A percentile compares a stretch with the other conserved stretches of the same genome.
Evolutionary conservation across 2,329 filamentous ascomycete species (phyloP).

Genomic region (Cladosporium halotolerans): DNA sequence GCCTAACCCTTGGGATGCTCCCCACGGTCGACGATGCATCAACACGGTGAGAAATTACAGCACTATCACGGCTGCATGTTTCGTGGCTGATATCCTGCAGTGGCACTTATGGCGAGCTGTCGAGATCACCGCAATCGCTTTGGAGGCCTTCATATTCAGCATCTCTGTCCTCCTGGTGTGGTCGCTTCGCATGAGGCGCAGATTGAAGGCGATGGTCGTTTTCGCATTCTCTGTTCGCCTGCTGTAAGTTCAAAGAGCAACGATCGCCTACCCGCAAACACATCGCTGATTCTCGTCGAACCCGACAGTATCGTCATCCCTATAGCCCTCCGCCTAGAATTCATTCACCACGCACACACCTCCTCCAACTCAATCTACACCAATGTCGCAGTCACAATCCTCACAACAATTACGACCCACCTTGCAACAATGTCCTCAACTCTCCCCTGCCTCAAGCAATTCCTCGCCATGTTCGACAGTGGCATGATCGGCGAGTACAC

Average conservation of each 20-base stretch:
- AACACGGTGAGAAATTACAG: slow-evolving; percentile 4
- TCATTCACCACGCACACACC: neutral
- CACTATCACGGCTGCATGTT: neutral
- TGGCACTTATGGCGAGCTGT: slow-evolving; percentile 17
- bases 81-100: neutral
- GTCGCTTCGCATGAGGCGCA: slow-evolving; percentile 22
- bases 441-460: slow-evolving; percentile 25
- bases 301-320: neutral
- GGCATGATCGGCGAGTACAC: slow-evolving; percentile 9
- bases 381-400: slow-evolving; percentile 17
- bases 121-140: slow-evolving; percentile 14
- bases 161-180: slow-evolving; percentile 21
- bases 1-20: slow-evolving; percentile 20
- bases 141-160: slow-evolving; percentile 20
- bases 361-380: slow-evolving; percentile 9
- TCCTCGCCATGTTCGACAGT: slow-evolving; percentile 21
- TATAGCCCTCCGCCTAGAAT: slow-evolving; percentile 1
- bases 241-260: slow-evolving; percentile 11
- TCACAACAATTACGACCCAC: slow-evolving; percentile 22
- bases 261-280: neutral
- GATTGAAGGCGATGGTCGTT: slow-evolving; percentile 19
- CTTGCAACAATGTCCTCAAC: slow-evolving; percentile 25
- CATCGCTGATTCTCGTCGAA: neutral
- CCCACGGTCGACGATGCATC: slow-evolving; percentile 13
- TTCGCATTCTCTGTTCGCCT: slow-evolving; percentile 21